Base-by-base conservation (phyloP, 257 asterid species). In the Penstemon newberryi region DNA sequence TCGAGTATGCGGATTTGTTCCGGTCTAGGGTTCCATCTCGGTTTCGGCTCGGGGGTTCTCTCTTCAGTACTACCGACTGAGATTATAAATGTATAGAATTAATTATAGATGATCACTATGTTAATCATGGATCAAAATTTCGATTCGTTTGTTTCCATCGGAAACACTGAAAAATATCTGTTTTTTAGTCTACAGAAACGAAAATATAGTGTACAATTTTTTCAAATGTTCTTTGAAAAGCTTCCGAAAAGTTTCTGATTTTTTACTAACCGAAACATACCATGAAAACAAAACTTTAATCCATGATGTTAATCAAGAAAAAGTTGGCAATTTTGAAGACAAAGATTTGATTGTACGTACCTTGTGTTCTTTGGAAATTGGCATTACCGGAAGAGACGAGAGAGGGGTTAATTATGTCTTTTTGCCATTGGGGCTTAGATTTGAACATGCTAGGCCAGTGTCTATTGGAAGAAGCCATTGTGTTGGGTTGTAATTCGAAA, bases 1-100 rank as follows among this genome's bases (percentile, higher is more conserved):
- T 94, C 99, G 0, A 94, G 90, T 40, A 94, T 89, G 0, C 96
- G 82, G 59, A 94, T 86, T 71, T 94, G 99, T 73, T 91, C 99
- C 1, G 98, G 99, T 45, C 87, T 71, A 0, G 98, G 99, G 59
- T 94, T 94, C 99, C 99, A 94, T 51, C 99, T 68, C 0, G 99
- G 95, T 25, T 89, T 94, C 18, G 98, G 96, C 80, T 94, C 99
- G 0, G 91, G 96, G 5, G 93, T 84, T 47, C 95, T 77, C 75
- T 91, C 97, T 52, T 25, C 33, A 25, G 33, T 0, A 25, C 33
- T 25, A 1, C 60, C 41, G 50, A 68, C 80, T 77, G 37, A 25
- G 0, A 25, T 25, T 25, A 25, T 25, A 25, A 25, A 25, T 2
- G 2, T 25, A 0, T 25, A 25, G 33, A 25, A 25, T 25, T 25